Evolutionary conservation across 345 rosid genomes (phyloP).

Genomic region (Anacardium occidentale): DNA sequence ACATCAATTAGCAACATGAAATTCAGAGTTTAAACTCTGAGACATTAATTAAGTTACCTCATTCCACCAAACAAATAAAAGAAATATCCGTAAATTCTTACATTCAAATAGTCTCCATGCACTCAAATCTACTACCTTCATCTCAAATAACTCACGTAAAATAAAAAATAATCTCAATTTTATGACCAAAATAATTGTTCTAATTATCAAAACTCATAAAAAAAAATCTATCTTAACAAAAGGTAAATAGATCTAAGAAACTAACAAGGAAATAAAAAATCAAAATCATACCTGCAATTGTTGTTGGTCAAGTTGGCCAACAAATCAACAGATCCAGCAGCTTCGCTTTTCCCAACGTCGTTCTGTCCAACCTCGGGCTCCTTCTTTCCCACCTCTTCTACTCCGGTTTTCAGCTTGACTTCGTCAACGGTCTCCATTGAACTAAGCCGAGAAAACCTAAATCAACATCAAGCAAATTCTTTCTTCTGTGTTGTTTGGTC

Average conservation of each 20-base stretch:
- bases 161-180: too few species aligned
- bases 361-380: constrained; percentile 20
- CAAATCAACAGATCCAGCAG: constrained; percentile 37
- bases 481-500: neutral
- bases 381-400: constrained; percentile 24
- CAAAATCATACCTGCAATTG: constrained; percentile 25
- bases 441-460: neutral
- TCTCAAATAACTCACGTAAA: neutral
- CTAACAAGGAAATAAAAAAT: neutral
- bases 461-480: neutral
- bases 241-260: neutral
- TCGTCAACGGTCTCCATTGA: constrained; percentile 19
- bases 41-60: too few species aligned
- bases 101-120: neutral
- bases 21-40: neutral
- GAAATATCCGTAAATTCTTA: too few species aligned
- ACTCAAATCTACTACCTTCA: neutral
- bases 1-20: neutral
- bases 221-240: neutral
- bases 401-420: constrained; percentile 17
- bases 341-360: constrained; percentile 14
- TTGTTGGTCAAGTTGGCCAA: constrained; percentile 5
- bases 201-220: neutral
- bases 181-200: neutral
- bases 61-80: too few species aligned